Percentiles rank a stretch among this genome's conserved stretches.
Evolutionary conservation across 1,139 yeast genomes (phyloP).

Genomic region (Debaryomyces subglobosus): DNA sequence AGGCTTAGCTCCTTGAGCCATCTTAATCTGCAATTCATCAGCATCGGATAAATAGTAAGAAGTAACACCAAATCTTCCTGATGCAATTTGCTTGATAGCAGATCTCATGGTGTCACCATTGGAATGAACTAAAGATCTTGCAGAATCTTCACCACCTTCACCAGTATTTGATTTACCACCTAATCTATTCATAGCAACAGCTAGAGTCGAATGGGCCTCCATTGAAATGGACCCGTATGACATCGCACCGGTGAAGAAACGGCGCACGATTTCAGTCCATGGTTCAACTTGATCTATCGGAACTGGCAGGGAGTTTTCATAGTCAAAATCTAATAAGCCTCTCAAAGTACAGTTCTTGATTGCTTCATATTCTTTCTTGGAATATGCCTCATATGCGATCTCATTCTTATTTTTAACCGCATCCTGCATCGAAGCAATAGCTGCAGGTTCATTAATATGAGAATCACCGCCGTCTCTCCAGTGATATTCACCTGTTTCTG

Average conservation of each 20-base stretch:
- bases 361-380: slow-evolving; percentile 89
- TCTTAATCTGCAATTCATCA: slow-evolving; percentile 95
- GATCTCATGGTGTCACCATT: slow-evolving; percentile 98
- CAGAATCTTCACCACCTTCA: slow-evolving; percentile 99
- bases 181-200: slow-evolving; percentile 97
- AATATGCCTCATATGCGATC: slow-evolving; percentile 86
- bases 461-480: slow-evolving; percentile 99
- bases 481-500: slow-evolving; percentile 96
- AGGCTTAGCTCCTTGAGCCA: slow-evolving; percentile 99
- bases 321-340: slow-evolving; percentile 91
- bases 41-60: slow-evolving; percentile 94
- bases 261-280: slow-evolving; percentile 97
- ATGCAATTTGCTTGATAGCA: slow-evolving; percentile 95
- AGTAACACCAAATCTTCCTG: slow-evolving; percentile 98
- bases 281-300: slow-evolving; percentile 99
- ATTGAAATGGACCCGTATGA: slow-evolving; percentile 97
- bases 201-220: slow-evolving; percentile 97
- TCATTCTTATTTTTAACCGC: slow-evolving; percentile 97
- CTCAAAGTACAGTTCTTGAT: slow-evolving; percentile 91
- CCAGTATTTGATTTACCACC: slow-evolving; percentile 99
- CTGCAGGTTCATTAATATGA: slow-evolving; percentile 92
- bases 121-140: slow-evolving; percentile 75
- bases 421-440: slow-evolving; percentile 93
- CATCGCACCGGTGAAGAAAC: slow-evolving; percentile 99
- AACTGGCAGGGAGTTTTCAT: slow-evolving; percentile 66